phyloP scores from a whole-genome alignment of 2,329 filamentous ascomycete genomes.

The Fusarium sp. region DNA sequence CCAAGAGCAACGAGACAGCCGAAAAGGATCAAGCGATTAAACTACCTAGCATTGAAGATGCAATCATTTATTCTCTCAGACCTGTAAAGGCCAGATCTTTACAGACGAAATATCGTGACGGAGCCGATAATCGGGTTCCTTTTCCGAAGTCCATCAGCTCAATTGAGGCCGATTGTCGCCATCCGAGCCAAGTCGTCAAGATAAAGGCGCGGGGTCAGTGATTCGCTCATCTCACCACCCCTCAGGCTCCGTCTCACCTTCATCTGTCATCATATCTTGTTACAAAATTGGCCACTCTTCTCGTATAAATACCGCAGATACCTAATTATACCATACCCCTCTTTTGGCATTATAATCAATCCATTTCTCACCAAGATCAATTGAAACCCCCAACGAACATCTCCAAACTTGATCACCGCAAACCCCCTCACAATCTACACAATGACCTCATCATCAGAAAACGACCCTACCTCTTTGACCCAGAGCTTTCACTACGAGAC shows the following conservation, averaged over 20 bases:
- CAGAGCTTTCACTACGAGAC: conserved; percentile 52
- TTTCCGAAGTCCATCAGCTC: neutral
- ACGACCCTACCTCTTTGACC: conserved; percentile 27
- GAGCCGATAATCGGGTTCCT: neutral
- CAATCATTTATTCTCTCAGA: too few relatives aligned
- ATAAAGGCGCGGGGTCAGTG: conserved; percentile 9
- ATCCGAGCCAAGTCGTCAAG: neutral
- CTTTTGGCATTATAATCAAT: neutral
- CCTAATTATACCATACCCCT: neutral
- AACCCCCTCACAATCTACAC: neutral
- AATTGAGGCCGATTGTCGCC: neutral
- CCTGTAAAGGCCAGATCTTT: too few relatives aligned
- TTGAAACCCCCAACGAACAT: neutral
- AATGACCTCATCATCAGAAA: conserved; percentile 25
- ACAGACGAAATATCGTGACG: neutral
- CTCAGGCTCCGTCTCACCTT: neutral
- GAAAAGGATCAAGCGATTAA: neutral
- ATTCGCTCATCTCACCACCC: conserved; percentile 1
- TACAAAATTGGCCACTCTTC: neutral
- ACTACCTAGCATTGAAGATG: too few relatives aligned
- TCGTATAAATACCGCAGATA: neutral
- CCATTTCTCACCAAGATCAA: neutral
- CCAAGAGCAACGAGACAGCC: neutral
- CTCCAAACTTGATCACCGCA: neutral
- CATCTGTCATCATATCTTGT: neutral